Evolutionary conservation across 441 rosid genomes (phyloP), one percentile per base, ranked within the genome.

Genomic region (Melastoma candidum): DNA sequence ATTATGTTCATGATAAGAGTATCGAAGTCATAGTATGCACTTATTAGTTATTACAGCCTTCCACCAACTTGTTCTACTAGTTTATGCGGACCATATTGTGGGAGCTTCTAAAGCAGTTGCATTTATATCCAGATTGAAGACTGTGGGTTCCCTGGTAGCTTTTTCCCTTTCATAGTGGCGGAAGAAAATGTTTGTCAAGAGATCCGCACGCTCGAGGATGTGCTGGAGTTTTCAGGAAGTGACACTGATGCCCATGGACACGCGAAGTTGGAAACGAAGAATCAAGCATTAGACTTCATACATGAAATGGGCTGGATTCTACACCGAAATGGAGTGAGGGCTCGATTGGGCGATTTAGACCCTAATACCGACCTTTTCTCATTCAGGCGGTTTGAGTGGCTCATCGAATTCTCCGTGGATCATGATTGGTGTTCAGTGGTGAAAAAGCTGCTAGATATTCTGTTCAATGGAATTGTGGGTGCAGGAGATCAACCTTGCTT

Each of bases 221-320:
- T 64, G 1, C 47, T 90, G 69, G 97, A 86, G 48, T 69, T 70
- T 46, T 55, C 53, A 26, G 90, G 60, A 56, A 63, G 79, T 46
- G 84, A 82, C 72, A 62, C 27, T 29, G 75, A 68, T 62, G 36
- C 46, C 51, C 68, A 22, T 12, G 70, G 44, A 60, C 59, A 49
- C 55, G 73, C 56, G 49, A 70, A 66, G 57, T 27, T 62, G 52
- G 87, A 74, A 51, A 74, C 72, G 59, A 85, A 66, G 70, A 73
- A 73, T 61, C 83, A 70, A 73, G 97, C 87, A 43, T 66, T 84
- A 85, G 84, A 87, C 53, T 90, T 90, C 72, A 71, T 90, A 55
- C 83, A 87, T 58, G 97, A 87, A 80, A 68, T 90, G 65, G 96
- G 97, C 39, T 90, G 97, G 97, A 81, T 90, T 60, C 80, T 90